Evolutionary conservation across 2,329 filamentous ascomycete genomes (phyloP).

Genomic region (Parastagonospora nodorum): DNA sequence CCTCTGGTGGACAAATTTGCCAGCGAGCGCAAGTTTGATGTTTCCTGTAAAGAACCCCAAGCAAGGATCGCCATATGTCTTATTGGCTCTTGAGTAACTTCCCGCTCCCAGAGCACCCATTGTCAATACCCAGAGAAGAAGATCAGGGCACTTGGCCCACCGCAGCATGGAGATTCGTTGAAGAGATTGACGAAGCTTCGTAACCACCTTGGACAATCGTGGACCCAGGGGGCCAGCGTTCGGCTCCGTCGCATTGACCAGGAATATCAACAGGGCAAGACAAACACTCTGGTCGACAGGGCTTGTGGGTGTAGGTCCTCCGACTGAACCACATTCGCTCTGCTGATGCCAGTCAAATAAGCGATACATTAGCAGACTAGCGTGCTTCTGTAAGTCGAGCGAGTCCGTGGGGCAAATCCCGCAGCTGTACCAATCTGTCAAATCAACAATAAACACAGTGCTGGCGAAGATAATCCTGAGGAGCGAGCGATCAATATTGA

Average conservation of each 20-base stretch:
- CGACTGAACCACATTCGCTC: slow-evolving; percentile 10
- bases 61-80: background rate
- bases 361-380: slow-evolving; percentile 29
- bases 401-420: slow-evolving; percentile 22
- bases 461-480: slow-evolving; percentile 24
- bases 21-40: slow-evolving; percentile 14
- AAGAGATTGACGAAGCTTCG: slow-evolving; percentile 25
- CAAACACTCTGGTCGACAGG: slow-evolving; percentile 33
- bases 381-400: slow-evolving; percentile 39
- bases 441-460: slow-evolving; percentile 24
- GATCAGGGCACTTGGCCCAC: slow-evolving; percentile 27
- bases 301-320: background rate
- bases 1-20: slow-evolving; percentile 6
- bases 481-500: slow-evolving; percentile 22
- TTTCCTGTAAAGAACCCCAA: slow-evolving; percentile 26
- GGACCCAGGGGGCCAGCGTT: slow-evolving; percentile 16
- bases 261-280: slow-evolving; percentile 32
- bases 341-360: slow-evolving; percentile 35
- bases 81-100: slow-evolving; percentile 7
- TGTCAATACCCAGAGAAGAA: slow-evolving; percentile 37
- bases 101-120: slow-evolving; percentile 34
- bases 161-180: slow-evolving; percentile 13
- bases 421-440: slow-evolving; percentile 27
- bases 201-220: slow-evolving; percentile 24
- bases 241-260: slow-evolving; percentile 29